These are phyloP conservation scores for Penicillium sp. DNA, from an alignment of 2,329 filamentous ascomycete species.

Conservation along the genomic window DNA sequence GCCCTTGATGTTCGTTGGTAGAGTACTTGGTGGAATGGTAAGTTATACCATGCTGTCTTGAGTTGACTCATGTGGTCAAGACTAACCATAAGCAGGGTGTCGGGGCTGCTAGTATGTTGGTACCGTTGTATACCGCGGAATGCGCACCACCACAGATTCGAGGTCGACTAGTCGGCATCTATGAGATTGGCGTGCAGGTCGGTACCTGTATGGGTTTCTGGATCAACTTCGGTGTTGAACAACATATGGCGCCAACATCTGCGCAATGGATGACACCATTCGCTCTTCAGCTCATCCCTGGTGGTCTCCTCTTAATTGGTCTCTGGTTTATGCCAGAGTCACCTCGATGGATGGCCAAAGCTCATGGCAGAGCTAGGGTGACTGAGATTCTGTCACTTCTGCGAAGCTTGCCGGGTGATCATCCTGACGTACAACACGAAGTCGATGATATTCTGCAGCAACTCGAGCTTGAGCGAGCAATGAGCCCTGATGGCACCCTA, in stretches of 20 bases:
- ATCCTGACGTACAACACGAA: slow-evolving; percentile 51
- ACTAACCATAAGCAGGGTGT: slow-evolving; percentile 20
- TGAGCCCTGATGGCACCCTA: background rate
- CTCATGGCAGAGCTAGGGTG: slow-evolving; percentile 60
- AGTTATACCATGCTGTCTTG: too few relatives aligned
- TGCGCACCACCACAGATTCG: slow-evolving; percentile 54
- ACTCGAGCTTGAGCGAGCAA: slow-evolving; percentile 48
- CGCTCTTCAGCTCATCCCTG: slow-evolving; percentile 58
- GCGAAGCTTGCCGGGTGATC: slow-evolving; percentile 48
- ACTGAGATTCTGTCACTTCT: slow-evolving; percentile 50
- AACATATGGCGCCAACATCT: slow-evolving; percentile 33
- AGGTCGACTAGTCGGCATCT: slow-evolving; percentile 55
- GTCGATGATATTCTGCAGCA: slow-evolving; percentile 55
- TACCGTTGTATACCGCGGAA: slow-evolving; percentile 54
- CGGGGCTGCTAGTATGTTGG: slow-evolving; percentile 49
- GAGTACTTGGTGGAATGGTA: slow-evolving; percentile 37
- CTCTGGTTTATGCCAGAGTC: slow-evolving; percentile 59
- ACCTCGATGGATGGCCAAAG: slow-evolving; percentile 60
- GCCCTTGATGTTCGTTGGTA: slow-evolving; percentile 57
- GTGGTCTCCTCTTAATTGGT: slow-evolving; percentile 53
- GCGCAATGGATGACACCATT: slow-evolving; percentile 57
- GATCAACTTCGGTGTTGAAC: slow-evolving; percentile 49
- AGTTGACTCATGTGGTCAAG: too few relatives aligned
- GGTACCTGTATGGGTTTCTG: slow-evolving; percentile 42
- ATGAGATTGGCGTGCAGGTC: slow-evolving; percentile 51